Conservation (phyloP, 1,284 basidiomycete genomes). For the Ustilago vetiveriae region DNA sequence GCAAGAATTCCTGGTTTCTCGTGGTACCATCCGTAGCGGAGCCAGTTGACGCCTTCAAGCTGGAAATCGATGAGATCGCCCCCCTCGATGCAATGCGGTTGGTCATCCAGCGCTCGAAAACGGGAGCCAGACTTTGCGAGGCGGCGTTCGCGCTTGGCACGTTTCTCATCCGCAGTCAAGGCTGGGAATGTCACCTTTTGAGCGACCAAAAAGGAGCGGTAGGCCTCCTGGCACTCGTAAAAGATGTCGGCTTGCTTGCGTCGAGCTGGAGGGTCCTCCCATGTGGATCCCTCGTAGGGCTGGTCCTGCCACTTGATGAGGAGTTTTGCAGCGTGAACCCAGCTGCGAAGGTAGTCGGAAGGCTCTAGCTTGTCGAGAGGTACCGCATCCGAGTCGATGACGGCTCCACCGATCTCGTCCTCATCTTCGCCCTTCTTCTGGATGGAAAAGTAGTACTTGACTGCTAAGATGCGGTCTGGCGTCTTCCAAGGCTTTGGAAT, state of each 20-base stretch:
- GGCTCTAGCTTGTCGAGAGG: slow-evolving; percentile 23
- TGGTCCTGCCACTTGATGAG: slow-evolving; percentile 86
- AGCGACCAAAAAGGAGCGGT: slow-evolving; percentile 75
- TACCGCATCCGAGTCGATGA: slow-evolving; percentile 32
- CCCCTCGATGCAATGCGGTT: slow-evolving; percentile 69
- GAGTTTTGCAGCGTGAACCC: slow-evolving; percentile 33
- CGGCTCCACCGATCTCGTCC: slow-evolving; percentile 27
- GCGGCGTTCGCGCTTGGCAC: slow-evolving; percentile 49
- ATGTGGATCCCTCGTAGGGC: slow-evolving; percentile 88
- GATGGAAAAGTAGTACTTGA: slow-evolving; percentile 35
- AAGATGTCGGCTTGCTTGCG: slow-evolving; percentile 72
- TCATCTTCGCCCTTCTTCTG: slow-evolving; percentile 24
- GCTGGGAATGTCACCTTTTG: slow-evolving; percentile 74
- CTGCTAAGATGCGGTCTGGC: slow-evolving; percentile 53
- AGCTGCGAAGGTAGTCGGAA: slow-evolving; percentile 30
- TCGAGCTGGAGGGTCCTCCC: slow-evolving; percentile 83
- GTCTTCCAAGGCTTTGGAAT: slow-evolving; percentile 51
- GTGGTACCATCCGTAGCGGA: slow-evolving; percentile 71
- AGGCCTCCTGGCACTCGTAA: slow-evolving; percentile 75
- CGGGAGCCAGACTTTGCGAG: slow-evolving; percentile 24
- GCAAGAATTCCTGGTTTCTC: slow-evolving; percentile 90
- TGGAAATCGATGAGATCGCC: slow-evolving; percentile 69
- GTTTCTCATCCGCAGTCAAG: slow-evolving; percentile 62
- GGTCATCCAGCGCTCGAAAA: slow-evolving; percentile 66
- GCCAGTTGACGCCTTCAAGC: slow-evolving; percentile 92